A percentile compares a stretch with the other conserved stretches of the same genome.
Evolutionary conservation across 768 basidiomycete species (phyloP).

Genomic region (Suillus subluteus): DNA sequence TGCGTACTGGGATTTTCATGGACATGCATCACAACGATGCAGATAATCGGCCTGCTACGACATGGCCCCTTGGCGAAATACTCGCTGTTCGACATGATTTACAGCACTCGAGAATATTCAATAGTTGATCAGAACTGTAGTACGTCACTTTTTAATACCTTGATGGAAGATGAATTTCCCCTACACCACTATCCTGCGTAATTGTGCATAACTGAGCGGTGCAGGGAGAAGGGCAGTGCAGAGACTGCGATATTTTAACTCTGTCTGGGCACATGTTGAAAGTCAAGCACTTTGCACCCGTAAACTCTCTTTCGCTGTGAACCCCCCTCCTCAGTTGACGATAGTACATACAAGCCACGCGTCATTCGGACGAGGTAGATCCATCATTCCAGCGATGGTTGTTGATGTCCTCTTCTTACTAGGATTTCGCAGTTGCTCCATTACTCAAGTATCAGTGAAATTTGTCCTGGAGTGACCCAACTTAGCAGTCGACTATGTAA

Average conservation of each 20-base stretch:
- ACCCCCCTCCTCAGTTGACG: neutral
- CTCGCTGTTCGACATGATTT: constrained; percentile 88
- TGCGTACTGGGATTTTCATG: constrained; percentile 52
- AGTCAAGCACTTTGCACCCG: neutral
- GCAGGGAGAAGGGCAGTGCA: neutral
- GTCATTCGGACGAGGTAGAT: neutral
- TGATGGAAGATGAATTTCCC: neutral
- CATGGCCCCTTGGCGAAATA: constrained; percentile 96
- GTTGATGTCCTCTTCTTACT: neutral
- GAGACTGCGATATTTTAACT: neutral
- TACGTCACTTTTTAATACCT: neutral
- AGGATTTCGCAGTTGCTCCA: neutral
- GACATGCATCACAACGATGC: constrained; percentile 27
- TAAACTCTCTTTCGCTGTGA: neutral
- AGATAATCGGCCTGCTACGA: constrained; percentile 72
- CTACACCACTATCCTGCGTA: neutral
- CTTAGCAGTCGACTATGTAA: neutral
- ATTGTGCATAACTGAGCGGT: neutral
- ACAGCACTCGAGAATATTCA: constrained; percentile 96
- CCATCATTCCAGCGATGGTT: neutral
- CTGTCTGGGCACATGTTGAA: neutral
- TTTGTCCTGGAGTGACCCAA: neutral
- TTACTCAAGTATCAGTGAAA: neutral
- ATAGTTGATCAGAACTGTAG: constrained; percentile 51
- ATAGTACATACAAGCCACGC: neutral